These are phyloP conservation scores for Peronospora destructor DNA, from an alignment of 352 stramenopile species.

Conservation along the genomic window DNA sequence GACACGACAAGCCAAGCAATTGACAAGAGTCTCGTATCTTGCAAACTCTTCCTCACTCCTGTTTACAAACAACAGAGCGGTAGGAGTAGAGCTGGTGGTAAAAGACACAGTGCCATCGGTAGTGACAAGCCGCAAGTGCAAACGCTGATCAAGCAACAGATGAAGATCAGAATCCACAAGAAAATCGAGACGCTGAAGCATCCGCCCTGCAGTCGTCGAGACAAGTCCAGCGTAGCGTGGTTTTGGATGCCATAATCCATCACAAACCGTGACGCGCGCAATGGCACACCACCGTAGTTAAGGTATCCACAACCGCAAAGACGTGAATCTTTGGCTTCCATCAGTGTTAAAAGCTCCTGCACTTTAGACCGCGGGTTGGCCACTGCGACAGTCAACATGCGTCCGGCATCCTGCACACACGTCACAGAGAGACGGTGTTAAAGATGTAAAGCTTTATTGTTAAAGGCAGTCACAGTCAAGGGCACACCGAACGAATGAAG, in stretches of 20 bases:
- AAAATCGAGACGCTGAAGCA: conserved; percentile 73
- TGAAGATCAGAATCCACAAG: conserved; percentile 73
- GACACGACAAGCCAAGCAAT: not conserved
- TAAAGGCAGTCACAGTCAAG: not conserved
- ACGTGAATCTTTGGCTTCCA: conserved; percentile 22
- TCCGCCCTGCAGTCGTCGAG: conserved; percentile 40
- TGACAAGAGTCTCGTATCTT: not conserved
- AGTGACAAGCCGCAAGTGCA: conserved; percentile 70
- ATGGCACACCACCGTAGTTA: conserved; percentile 53
- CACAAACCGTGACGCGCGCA: conserved; percentile 40
- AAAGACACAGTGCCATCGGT: conserved; percentile 43
- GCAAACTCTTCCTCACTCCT: not conserved
- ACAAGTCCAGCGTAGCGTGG: conserved; percentile 49
- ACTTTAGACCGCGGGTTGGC: conserved; percentile 29
- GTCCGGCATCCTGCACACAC: conserved; percentile 30
- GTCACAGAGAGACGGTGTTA: conserved; percentile 1
- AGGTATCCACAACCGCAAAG: conserved; percentile 30
- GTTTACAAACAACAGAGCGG: conserved; percentile 61
- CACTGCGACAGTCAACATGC: conserved; percentile 33
- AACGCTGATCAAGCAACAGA: conserved; percentile 59
- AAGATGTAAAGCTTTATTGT: not conserved
- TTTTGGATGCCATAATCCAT: conserved; percentile 66
- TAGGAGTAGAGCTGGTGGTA: conserved; percentile 54
- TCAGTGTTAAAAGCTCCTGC: conserved; percentile 28
- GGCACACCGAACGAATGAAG: conserved; percentile 54